Evolutionary conservation across 345 rosid species (phyloP).

Genomic region (Acer saccharum): DNA sequence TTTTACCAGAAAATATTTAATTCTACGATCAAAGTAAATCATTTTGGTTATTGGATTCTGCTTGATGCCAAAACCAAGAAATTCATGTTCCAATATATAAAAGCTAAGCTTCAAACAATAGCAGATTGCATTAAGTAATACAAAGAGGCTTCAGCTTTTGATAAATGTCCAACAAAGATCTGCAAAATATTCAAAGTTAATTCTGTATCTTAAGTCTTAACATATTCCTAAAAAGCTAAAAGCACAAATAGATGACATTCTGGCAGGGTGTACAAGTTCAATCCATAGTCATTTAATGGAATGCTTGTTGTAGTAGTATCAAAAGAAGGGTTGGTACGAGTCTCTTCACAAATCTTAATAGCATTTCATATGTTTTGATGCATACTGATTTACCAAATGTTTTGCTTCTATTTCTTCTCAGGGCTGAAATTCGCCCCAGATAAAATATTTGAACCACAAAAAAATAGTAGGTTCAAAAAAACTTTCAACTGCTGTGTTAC

Average conservation of each 20-base stretch:
- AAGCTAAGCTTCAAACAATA: neutral
- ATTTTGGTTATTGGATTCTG: neutral
- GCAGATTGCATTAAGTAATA: neutral
- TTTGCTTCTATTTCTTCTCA: neutral
- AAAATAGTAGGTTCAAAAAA: neutral
- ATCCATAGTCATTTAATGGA: slow-evolving; percentile 1
- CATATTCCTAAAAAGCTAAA: neutral
- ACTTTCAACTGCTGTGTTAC: neutral
- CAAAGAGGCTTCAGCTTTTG: neutral
- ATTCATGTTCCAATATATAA: neutral
- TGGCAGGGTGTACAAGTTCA: neutral
- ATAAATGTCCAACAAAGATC: neutral
- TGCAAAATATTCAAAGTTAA: neutral
- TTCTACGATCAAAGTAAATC: neutral
- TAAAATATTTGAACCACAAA: slow-evolving; percentile 5
- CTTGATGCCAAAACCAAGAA: neutral
- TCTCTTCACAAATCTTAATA: neutral
- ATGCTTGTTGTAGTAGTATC: neutral
- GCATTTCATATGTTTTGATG: neutral
- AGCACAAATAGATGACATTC: neutral
- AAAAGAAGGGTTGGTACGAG: neutral
- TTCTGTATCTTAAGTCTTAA: neutral
- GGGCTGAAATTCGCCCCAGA: neutral
- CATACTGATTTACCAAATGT: neutral
- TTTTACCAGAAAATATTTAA: neutral